These are phyloP conservation scores for Typha latifolia DNA, from an alignment of 176 grass and related monocot species.

Conservation along the genomic window DNA sequence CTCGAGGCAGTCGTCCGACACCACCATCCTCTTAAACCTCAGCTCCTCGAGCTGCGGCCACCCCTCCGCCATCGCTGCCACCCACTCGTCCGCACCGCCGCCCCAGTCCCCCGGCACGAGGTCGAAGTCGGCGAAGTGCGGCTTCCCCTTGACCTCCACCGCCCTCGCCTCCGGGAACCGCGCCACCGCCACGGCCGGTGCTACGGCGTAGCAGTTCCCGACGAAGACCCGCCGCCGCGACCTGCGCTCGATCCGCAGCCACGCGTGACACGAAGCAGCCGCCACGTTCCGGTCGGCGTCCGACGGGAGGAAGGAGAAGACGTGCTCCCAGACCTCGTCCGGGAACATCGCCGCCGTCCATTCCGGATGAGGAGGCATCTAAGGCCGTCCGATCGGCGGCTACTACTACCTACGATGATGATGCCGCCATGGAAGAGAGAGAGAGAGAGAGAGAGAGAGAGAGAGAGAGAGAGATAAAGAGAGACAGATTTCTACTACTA, in stretches of 20 bases:
- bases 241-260: constrained; percentile 46
- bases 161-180: constrained; percentile 46
- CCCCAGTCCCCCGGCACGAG: constrained; percentile 49
- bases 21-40: constrained; percentile 63
- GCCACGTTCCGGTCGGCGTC: constrained; percentile 50
- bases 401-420: too few species aligned
- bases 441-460: too few species aligned
- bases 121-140: constrained; percentile 63
- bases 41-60: constrained; percentile 77
- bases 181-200: constrained; percentile 30
- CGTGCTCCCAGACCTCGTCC: constrained; percentile 62
- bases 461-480: too few species aligned
- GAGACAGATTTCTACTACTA: too few species aligned
- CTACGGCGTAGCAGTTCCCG: constrained; percentile 64
- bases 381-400: too few species aligned
- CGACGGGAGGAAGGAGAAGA: constrained; percentile 53
- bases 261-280: constrained; percentile 19
- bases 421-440: too few species aligned
- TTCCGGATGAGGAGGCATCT: too few species aligned
- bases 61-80: constrained; percentile 44
- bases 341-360: constrained; percentile 32
- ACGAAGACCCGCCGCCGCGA: constrained; percentile 40
- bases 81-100: constrained; percentile 40
- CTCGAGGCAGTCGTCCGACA: constrained; percentile 76
- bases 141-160: constrained; percentile 56